Percentiles rank a stretch among this genome's conserved stretches.
Conservation (phyloP, 345 rosid species). For the Turritis glabra region DNA sequence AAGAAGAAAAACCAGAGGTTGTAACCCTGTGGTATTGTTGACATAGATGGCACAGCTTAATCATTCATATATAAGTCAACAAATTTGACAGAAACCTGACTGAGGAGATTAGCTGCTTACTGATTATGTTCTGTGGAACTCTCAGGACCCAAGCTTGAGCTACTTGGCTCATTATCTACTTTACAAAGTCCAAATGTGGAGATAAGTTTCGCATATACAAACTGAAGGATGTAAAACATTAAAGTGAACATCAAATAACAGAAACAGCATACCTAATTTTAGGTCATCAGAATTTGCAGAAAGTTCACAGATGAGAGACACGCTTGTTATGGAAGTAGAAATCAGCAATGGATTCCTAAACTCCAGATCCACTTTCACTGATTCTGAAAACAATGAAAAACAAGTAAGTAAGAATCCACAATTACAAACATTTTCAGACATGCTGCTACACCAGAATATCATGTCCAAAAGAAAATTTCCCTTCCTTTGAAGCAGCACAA, state of each 20-base stretch:
- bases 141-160: constrained; percentile 46
- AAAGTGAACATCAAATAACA: constrained; percentile 24
- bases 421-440: neutral
- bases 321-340: constrained; percentile 63
- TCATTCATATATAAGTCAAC: constrained; percentile 23
- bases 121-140: constrained; percentile 45
- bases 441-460: constrained; percentile 29
- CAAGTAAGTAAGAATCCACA: constrained; percentile 22
- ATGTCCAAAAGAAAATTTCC: constrained; percentile 12
- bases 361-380: constrained; percentile 71
- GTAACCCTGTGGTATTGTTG: constrained; percentile 52
- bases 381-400: constrained; percentile 55
- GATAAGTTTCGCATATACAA: constrained; percentile 25
- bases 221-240: neutral
- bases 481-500: constrained; percentile 19
- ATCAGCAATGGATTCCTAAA: constrained; percentile 83
- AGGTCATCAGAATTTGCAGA: constrained; percentile 58
- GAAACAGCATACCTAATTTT: constrained; percentile 51
- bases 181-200: constrained; percentile 25
- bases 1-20: constrained; percentile 47
- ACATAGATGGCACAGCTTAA: constrained; percentile 26
- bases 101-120: constrained; percentile 33
- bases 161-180: constrained; percentile 49
- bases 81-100: constrained; percentile 26
- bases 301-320: constrained; percentile 82